Evolutionary conservation across 768 basidiomycete species (phyloP).

Genomic region (Xerocomellus dryophilus): DNA sequence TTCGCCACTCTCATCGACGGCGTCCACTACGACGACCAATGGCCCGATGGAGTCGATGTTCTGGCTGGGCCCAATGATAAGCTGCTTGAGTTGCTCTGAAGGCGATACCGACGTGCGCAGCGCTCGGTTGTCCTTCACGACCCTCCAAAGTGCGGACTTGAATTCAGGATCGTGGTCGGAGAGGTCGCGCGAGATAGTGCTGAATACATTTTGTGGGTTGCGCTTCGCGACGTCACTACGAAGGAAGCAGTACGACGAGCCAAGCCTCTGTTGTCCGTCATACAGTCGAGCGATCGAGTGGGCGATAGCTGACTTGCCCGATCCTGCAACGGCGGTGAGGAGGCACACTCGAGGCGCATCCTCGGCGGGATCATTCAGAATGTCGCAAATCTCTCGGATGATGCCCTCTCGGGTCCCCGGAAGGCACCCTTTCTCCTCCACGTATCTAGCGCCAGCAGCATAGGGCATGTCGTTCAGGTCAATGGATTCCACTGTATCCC

Average conservation of each 20-base stretch:
- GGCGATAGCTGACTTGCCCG: not conserved
- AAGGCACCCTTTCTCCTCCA: not conserved
- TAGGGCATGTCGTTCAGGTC: not conserved
- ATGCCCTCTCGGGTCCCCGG: not conserved
- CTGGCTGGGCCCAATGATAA: not conserved
- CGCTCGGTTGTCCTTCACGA: no score
- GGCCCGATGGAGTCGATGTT: not conserved
- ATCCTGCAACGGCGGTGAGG: conserved; percentile 19
- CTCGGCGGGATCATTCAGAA: not conserved
- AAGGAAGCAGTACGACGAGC: conserved; percentile 14
- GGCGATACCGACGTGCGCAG: not conserved
- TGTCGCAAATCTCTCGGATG: not conserved
- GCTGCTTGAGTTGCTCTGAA: conserved; percentile 13
- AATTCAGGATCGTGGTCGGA: conserved; percentile 15
- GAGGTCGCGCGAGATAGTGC: conserved; percentile 26
- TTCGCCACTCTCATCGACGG: conserved; percentile 22
- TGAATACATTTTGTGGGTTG: conserved; percentile 19
- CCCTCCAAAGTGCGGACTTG: no score
- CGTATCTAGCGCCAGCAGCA: not conserved
- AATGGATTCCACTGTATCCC: not conserved
- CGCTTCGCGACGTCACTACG: not conserved
- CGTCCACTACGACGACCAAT: conserved; percentile 16
- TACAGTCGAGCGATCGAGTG: conserved; percentile 6
- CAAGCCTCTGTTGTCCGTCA: not conserved
- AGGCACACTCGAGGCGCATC: conserved; percentile 2